These are phyloP conservation scores for Telopea speciosissima DNA, from an alignment of 177 flowering plant genomes.

Conservation along the genomic window DNA sequence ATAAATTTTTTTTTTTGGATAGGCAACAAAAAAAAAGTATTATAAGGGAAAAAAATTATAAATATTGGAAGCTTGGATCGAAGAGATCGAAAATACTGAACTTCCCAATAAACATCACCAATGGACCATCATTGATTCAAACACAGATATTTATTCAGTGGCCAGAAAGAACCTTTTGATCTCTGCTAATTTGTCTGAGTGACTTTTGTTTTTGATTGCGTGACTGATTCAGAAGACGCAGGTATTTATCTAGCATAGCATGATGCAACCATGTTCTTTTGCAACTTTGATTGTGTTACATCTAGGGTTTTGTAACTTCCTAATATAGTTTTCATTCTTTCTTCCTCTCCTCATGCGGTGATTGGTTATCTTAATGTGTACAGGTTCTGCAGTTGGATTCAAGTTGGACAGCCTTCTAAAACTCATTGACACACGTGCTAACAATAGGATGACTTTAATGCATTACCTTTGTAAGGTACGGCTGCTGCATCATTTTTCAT, in stretches of 20 bases:
- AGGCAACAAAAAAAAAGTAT: too few species aligned
- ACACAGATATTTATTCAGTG: too few species aligned
- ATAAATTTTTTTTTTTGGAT: too few species aligned
- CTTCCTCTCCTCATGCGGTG: background rate
- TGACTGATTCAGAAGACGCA: background rate
- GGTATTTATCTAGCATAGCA: background rate
- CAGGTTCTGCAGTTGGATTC: conserved; percentile 88
- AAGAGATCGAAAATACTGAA: too few species aligned
- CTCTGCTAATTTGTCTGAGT: too few species aligned
- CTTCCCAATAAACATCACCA: too few species aligned
- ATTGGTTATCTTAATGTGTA: conserved; percentile 5
- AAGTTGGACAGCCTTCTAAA: conserved; percentile 86
- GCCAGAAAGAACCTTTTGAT: background rate
- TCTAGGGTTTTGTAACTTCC: background rate
- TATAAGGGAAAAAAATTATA: too few species aligned
- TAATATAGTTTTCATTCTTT: background rate
- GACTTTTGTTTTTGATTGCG: too few species aligned
- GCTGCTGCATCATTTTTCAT: conserved; percentile 1
- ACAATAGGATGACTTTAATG: conserved; percentile 87
- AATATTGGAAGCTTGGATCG: too few species aligned
- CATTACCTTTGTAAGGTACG: conserved; percentile 88
- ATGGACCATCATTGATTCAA: too few species aligned
- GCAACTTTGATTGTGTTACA: background rate
- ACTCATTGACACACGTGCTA: conserved; percentile 83
- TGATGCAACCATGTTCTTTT: too few species aligned